Evolutionary conservation across 2,329 filamentous ascomycete genomes (phyloP).

Genomic region (Juglanconis sp.): DNA sequence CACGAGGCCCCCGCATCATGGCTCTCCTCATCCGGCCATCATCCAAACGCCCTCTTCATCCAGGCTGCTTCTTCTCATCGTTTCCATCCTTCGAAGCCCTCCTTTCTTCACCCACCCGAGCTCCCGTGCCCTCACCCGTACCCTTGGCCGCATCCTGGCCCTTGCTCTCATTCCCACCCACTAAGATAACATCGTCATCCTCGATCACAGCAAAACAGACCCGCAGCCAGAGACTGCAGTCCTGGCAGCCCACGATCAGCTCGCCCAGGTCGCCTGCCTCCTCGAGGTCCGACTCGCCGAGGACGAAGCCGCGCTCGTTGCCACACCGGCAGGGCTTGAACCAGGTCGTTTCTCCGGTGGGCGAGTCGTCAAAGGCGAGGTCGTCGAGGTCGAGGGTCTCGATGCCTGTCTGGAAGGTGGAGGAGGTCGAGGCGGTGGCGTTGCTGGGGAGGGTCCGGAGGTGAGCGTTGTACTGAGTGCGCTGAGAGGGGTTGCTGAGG

Average conservation of each 20-base stretch:
- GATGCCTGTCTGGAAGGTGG: slow-evolving; percentile 53
- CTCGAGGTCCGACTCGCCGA: slow-evolving; percentile 58
- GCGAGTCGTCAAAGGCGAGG: slow-evolving; percentile 48
- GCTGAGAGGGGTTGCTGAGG: slow-evolving; percentile 48
- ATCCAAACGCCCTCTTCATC: not conserved
- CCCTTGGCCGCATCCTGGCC: not conserved
- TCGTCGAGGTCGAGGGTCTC: slow-evolving; percentile 66
- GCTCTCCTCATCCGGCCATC: not conserved
- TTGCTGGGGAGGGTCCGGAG: slow-evolving; percentile 35
- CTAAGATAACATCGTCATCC: slow-evolving; percentile 12
- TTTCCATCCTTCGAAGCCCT: not conserved
- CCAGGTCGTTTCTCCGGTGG: slow-evolving; percentile 41
- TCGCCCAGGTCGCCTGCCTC: slow-evolving; percentile 57
- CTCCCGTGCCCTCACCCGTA: not conserved
- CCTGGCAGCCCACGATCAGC: slow-evolving; percentile 61
- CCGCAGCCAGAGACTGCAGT: slow-evolving; percentile 65
- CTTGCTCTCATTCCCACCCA: too few relatives aligned
- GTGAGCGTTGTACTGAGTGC: slow-evolving; percentile 52
- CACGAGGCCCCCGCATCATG: not conserved
- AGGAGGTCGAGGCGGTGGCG: slow-evolving; percentile 17
- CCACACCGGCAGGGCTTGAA: slow-evolving; percentile 61
- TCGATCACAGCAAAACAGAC: slow-evolving; percentile 60
- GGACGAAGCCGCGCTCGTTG: slow-evolving; percentile 57
- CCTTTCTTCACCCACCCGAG: not conserved
- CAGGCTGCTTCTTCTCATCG: not conserved